Conservation (phyloP, 2,329 filamentous ascomycete species). For the Coleophoma crateriformis region DNA sequence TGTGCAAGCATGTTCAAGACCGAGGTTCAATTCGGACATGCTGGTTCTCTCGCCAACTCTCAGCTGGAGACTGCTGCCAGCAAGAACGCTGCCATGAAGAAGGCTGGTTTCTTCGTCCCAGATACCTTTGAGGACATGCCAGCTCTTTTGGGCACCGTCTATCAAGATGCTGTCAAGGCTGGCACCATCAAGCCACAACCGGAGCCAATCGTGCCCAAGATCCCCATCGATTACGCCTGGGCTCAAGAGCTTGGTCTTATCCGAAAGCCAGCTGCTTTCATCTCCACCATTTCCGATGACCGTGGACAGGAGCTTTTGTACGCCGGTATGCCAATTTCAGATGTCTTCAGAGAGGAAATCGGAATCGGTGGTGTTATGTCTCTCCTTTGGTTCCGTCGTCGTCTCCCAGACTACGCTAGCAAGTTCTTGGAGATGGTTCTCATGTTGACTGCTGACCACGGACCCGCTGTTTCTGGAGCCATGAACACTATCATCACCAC, state of each 20-base stretch:
- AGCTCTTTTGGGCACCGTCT: conserved; percentile 68
- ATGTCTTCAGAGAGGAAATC: conserved; percentile 98
- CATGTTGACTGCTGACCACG: conserved; percentile 99
- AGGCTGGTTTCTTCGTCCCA: conserved; percentile 90
- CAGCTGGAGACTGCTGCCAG: conserved; percentile 93
- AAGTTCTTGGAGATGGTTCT: conserved; percentile 99
- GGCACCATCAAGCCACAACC: conserved; percentile 80
- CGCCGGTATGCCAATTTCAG: conserved; percentile 99
- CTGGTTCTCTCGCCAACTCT: conserved; percentile 97
- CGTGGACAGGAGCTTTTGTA: conserved; percentile 99
- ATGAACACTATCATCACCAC: conserved; percentile 99
- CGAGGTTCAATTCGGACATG: conserved; percentile 98
- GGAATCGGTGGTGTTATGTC: conserved; percentile 99
- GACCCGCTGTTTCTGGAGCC: conserved; percentile 96
- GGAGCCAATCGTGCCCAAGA: conserved; percentile 95
- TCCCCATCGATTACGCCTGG: conserved; percentile 99
- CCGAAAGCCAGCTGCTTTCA: conserved; percentile 99
- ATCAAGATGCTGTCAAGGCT: conserved; percentile 79
- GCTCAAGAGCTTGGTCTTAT: conserved; percentile 98
- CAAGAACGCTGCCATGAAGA: conserved; percentile 97
- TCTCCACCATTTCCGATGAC: conserved; percentile 99
- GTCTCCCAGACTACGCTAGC: conserved; percentile 91
- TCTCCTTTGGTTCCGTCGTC: conserved; percentile 97
- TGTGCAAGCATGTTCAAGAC: conserved; percentile 99
- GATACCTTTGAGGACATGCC: conserved; percentile 97